Evolutionary conservation across 768 basidiomycete genomes (phyloP).

Genomic region (Termitomyces sp.): DNA sequence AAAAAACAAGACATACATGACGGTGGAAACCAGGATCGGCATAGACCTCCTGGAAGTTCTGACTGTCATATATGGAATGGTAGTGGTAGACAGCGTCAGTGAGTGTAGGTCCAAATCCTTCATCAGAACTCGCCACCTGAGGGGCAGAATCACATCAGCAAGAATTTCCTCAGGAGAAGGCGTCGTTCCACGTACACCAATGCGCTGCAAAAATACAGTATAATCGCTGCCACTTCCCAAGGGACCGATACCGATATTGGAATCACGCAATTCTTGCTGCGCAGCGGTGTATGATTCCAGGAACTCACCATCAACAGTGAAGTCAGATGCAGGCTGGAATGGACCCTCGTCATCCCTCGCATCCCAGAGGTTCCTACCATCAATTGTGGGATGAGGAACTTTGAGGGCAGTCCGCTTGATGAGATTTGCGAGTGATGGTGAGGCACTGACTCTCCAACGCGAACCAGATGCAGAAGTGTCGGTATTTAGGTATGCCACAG

Average conservation of each 20-base stretch:
- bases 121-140: constrained; percentile 41
- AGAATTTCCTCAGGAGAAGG: background rate
- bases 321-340: constrained; percentile 26
- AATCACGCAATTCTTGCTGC: constrained; percentile 26
- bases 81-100: constrained; percentile 74
- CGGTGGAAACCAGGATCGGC: constrained; percentile 74
- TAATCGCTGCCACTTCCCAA: constrained; percentile 90
- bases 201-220: constrained; percentile 84
- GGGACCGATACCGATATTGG: constrained; percentile 44
- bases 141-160: background rate
- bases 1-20: constrained; percentile 48
- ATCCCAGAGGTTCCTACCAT: constrained; percentile 74
- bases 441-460: constrained; percentile 52
- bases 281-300: constrained; percentile 34
- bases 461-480: constrained; percentile 67
- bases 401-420: constrained; percentile 64
- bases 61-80: constrained; percentile 70
- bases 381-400: constrained; percentile 68
- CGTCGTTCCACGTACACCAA: constrained; percentile 34
- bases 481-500: constrained; percentile 85
- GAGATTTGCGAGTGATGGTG: constrained; percentile 81
- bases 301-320: constrained; percentile 38
- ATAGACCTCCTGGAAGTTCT: constrained; percentile 70
- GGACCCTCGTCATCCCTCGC: constrained; percentile 60
- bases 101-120: constrained; percentile 36